Conservation (phyloP, 192 early-diverging fungal genomes). For the Coemansia erecta region DNA sequence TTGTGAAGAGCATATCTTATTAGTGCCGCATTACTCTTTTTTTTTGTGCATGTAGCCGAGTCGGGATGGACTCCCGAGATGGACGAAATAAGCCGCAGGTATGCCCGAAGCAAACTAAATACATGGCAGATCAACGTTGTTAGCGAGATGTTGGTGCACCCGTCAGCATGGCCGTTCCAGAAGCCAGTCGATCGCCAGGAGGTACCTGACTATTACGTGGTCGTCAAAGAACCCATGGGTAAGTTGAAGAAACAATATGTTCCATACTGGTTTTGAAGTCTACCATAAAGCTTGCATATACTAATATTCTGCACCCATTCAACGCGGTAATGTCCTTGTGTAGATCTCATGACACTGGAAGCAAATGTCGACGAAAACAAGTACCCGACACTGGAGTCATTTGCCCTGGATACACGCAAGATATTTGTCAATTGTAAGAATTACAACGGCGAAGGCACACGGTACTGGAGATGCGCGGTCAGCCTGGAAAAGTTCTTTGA, state of each 20-base stretch:
- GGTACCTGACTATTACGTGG: constrained; percentile 92
- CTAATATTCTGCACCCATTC: neutral
- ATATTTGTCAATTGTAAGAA: constrained; percentile 91
- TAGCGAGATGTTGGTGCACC: constrained; percentile 72
- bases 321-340: neutral
- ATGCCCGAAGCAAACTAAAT: constrained; percentile 51
- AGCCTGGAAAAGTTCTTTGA: constrained; percentile 76
- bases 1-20: too few relatives aligned
- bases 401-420: constrained; percentile 78
- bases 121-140: constrained; percentile 68
- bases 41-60: constrained; percentile 54
- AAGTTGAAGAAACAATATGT: constrained; percentile 4
- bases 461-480: constrained; percentile 78
- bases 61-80: constrained; percentile 94
- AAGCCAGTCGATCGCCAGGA: constrained; percentile 84
- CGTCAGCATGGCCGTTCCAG: constrained; percentile 89
- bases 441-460: constrained; percentile 87
- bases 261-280: neutral
- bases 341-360: constrained; percentile 80
- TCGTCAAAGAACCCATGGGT: constrained; percentile 95
- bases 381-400: constrained; percentile 81
- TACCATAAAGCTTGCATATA: neutral
- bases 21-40: neutral
- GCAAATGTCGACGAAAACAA: constrained; percentile 81
- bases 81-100: constrained; percentile 55